Evolutionary conservation across 2,329 filamentous ascomycete species (phyloP), one percentile per base, ranked within the genome.

Genomic region (Fusarium agapanthi): DNA sequence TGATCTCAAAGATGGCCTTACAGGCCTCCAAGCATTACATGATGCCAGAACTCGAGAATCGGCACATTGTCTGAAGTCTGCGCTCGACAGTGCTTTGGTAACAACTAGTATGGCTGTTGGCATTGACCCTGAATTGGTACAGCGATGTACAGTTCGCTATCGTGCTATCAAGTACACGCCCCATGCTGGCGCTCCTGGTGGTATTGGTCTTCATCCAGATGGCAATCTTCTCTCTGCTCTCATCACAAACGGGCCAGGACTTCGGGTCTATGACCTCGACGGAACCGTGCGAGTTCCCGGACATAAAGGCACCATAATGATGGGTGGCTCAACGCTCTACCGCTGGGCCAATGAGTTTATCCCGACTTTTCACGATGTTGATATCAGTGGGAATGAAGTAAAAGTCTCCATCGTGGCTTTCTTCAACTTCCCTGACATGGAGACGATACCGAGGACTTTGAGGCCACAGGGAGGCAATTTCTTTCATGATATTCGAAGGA

Each of bases 391-490:
- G 1, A 22, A 54, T 6, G 41, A 64, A 5, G 43, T 54, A 16
- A 69, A 69, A 6, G 65, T 65, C 6, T 69, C 67, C 3, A 69
- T 69, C 4, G 67, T 69, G 11, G 67, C 65, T 4, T 69, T 69
- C 18, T 69, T 69, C 12, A 69, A 69, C 41, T 69, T 69, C 4
- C 67, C 67, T 1, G 65, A 69, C 6, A 69, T 58, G 67, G 47
- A 53, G 32, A 37, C 22, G 4, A 69, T 69, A 43, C 58, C 67
- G 1, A 34, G 44, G 13, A 57, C 32, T 12, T 7, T 45, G 4
- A 7, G 9, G 0, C 16, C 10, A 7, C 20, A 35, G 4, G 32
- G 16, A 9, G 34, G 35, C 2, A 22, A 18, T 5, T 65, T 55
- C 28, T 59, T 65, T 9, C 41, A 59, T 13, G 38, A 64, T 6